Percentiles rank a stretch among this genome's conserved stretches.
phyloP scores from a whole-genome alignment of 2,329 filamentous ascomycete genomes.

The Fusarium annulatum region DNA sequence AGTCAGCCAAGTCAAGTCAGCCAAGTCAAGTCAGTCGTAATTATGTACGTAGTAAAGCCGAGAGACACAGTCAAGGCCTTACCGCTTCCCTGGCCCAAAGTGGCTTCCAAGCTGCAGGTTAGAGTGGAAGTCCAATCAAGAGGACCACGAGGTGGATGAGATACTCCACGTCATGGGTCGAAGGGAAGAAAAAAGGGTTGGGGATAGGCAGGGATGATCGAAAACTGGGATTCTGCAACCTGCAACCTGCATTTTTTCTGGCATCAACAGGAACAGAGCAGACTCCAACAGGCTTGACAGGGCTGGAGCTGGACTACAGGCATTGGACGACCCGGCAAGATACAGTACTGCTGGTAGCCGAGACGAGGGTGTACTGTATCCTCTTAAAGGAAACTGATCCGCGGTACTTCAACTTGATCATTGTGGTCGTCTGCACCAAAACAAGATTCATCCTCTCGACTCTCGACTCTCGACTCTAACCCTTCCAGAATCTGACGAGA shows the following conservation, averaged over 20 bases:
- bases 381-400: conserved; percentile 13
- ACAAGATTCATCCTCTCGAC: conserved; percentile 25
- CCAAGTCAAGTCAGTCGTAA: conserved; percentile 4
- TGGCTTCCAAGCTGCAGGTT: conserved; percentile 42
- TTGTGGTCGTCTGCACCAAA: conserved; percentile 7
- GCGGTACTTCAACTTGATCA: conserved; percentile 18
- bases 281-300: conserved; percentile 4
- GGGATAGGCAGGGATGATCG: conserved; percentile 20
- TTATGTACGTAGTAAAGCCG: conserved; percentile 33
- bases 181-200: conserved; percentile 27
- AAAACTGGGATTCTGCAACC: conserved; percentile 15
- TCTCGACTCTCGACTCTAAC: not conserved
- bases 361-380: conserved; percentile 1
- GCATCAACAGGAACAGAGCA: conserved; percentile 8
- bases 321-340: not conserved
- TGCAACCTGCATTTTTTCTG: conserved; percentile 24
- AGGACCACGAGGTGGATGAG: conserved; percentile 34
- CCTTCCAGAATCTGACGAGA: conserved; percentile 32
- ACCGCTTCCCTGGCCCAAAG: conserved; percentile 42
- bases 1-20: not conserved
- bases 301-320: conserved; percentile 3
- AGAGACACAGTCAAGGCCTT: conserved; percentile 33
- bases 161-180: conserved; percentile 44
- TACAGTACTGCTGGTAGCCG: not conserved
- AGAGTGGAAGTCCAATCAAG: conserved; percentile 38